Evolutionary conservation across 495 filamentous ascomycete genomes (phyloP).

Genomic region (Penicillium canescens): DNA sequence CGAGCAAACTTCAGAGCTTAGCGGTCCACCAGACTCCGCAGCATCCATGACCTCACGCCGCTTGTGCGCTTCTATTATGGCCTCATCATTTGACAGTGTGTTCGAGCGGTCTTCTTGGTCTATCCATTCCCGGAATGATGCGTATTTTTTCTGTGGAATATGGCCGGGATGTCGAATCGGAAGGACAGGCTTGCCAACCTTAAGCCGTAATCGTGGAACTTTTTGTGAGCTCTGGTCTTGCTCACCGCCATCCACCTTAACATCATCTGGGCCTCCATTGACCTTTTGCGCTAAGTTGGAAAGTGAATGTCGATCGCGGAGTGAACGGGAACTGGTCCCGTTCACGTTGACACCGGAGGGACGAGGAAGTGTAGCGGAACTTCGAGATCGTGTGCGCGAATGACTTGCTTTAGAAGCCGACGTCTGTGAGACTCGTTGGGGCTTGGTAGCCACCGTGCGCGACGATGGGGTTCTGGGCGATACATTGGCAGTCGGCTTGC

Average conservation of each 20-base stretch:
- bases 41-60: conserved; percentile 65
- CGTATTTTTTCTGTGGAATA: conserved; percentile 42
- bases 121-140: conserved; percentile 59
- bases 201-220: conserved; percentile 50
- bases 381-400: conserved; percentile 36
- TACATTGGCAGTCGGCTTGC: conserved; percentile 33
- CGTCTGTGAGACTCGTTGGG: conserved; percentile 31
- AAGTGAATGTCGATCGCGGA: conserved; percentile 30
- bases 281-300: conserved; percentile 19
- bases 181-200: conserved; percentile 52
- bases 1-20: conserved; percentile 70
- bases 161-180: conserved; percentile 55
- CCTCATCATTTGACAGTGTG: conserved; percentile 56
- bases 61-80: conserved; percentile 49
- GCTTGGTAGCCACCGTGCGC: conserved; percentile 21
- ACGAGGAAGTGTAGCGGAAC: conserved; percentile 23
- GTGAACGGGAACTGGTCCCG: conserved; percentile 23
- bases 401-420: conserved; percentile 29
- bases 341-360: conserved; percentile 19
- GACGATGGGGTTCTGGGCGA: conserved; percentile 29
- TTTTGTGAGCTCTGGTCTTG: conserved; percentile 22
- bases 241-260: conserved; percentile 16
- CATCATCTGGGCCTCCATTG: conserved; percentile 7
- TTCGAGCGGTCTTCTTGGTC: conserved; percentile 42
- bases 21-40: conserved; percentile 68